A percentile compares a stretch with the other conserved stretches of the same genome.
Evolutionary conservation across 495 filamentous ascomycete genomes (phyloP).

Genomic region (Talaromyces nanjingensis): DNA sequence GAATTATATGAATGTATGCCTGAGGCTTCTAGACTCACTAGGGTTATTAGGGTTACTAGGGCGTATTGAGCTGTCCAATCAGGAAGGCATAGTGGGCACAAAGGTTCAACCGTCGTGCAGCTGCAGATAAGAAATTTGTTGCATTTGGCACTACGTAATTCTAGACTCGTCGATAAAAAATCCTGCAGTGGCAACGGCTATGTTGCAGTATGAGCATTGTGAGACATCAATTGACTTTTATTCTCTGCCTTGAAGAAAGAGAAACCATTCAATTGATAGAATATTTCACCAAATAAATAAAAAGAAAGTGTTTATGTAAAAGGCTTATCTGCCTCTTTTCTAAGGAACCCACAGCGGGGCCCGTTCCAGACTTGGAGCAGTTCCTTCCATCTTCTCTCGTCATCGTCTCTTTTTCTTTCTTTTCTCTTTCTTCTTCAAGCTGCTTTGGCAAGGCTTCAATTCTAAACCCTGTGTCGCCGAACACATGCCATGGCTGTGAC

Average conservation of each 20-base stretch:
- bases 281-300: not conserved
- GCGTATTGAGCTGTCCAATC: not conserved
- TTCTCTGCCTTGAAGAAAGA: not conserved
- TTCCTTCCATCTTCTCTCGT: not conserved
- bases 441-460: not conserved
- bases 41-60: too few species aligned
- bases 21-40: not conserved
- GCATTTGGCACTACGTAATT: not conserved
- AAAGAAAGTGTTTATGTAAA: not conserved
- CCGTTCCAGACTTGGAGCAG: not conserved
- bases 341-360: constrained; percentile 4
- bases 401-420: not conserved
- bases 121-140: not conserved
- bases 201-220: not conserved
- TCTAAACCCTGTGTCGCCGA: not conserved
- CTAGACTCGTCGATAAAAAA: not conserved
- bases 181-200: not conserved
- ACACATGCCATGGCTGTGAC: constrained; percentile 1
- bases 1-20: too few species aligned
- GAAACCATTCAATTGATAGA: not conserved
- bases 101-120: constrained; percentile 4
- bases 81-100: not conserved
- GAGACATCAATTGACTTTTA: not conserved
- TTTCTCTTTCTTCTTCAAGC: not conserved
- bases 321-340: constrained; percentile 3